Conservation (phyloP, 2,329 filamentous ascomycete genomes). For the Coniochaeta pulveracea region DNA sequence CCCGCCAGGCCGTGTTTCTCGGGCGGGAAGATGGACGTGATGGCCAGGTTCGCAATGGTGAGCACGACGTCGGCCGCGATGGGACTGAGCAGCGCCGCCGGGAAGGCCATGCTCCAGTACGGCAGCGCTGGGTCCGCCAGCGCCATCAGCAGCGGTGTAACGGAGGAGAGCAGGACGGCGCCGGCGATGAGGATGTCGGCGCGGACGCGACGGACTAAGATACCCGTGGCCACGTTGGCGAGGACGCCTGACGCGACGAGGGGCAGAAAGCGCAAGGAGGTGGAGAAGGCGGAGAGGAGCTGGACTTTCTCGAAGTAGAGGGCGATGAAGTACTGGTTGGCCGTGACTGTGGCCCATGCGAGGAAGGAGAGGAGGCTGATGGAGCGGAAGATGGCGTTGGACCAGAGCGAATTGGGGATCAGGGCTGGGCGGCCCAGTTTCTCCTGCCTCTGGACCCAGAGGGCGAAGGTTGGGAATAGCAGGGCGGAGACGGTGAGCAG, state of each 20-base stretch:
- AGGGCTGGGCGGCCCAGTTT: constrained; percentile 32
- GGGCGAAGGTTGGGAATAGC: constrained; percentile 36
- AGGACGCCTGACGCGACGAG: constrained; percentile 21
- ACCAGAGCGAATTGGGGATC: constrained; percentile 53
- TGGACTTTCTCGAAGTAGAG: constrained; percentile 35
- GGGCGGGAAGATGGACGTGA: constrained; percentile 41
- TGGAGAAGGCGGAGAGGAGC: constrained; percentile 23
- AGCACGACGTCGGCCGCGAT: constrained; percentile 33
- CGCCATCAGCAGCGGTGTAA: constrained; percentile 34
- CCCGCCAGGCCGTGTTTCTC: constrained; percentile 47
- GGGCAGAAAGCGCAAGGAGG: constrained; percentile 29
- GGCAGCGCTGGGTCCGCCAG: constrained; percentile 26
- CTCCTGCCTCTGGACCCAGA: constrained; percentile 39
- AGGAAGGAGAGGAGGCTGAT: constrained; percentile 39
- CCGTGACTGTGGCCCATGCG: no score
- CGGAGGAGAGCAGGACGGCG: constrained; percentile 21
- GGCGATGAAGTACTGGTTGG: no score
- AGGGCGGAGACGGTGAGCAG: constrained; percentile 30
- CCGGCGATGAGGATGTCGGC: constrained; percentile 18
- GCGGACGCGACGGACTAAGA: constrained; percentile 22
- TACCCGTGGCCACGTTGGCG: constrained; percentile 22
- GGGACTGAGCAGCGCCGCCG: constrained; percentile 20
- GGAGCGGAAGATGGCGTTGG: constrained; percentile 40
- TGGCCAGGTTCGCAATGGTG: constrained; percentile 41
- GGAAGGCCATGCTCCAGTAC: constrained; percentile 30